Percentiles rank a stretch among this genome's conserved stretches.
Conservation (phyloP, 1,284 basidiomycete genomes). For the Clitocybe nebularis region DNA sequence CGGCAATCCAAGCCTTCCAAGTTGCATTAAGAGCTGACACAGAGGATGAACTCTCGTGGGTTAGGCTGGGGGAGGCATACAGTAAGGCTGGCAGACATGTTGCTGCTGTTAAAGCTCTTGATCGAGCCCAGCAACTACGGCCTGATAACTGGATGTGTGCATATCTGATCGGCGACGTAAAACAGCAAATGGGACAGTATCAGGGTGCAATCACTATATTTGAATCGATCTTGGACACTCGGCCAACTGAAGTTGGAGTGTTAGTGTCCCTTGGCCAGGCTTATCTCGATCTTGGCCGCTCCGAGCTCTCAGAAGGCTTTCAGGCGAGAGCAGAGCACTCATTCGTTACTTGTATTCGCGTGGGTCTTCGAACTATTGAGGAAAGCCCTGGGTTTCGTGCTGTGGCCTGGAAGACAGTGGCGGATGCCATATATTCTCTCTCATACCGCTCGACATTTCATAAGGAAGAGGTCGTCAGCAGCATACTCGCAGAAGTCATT, state of each 20-base stretch:
- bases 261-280: conserved; percentile 74
- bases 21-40: conserved; percentile 81
- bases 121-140: conserved; percentile 66
- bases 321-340: conserved; percentile 71
- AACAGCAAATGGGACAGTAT: conserved; percentile 76
- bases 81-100: conserved; percentile 82
- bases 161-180: conserved; percentile 86
- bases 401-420: conserved; percentile 84
- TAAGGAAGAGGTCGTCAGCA: conserved; percentile 35
- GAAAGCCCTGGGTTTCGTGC: conserved; percentile 60
- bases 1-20: conserved; percentile 87
- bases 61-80: conserved; percentile 91
- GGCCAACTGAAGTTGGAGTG: conserved; percentile 69
- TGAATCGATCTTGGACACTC: conserved; percentile 50
- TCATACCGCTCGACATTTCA: conserved; percentile 43
- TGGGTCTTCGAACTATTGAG: conserved; percentile 54
- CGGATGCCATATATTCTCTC: conserved; percentile 73
- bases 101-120: conserved; percentile 87
- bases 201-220: conserved; percentile 73
- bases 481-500: conserved; percentile 32
- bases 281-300: conserved; percentile 67
- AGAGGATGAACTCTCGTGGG: conserved; percentile 80
- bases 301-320: conserved; percentile 69
- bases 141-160: conserved; percentile 80
- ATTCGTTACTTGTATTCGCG: conserved; percentile 56